Evolutionary conservation across 345 rosid genomes (phyloP).

Genomic region (Garcia nutans): DNA sequence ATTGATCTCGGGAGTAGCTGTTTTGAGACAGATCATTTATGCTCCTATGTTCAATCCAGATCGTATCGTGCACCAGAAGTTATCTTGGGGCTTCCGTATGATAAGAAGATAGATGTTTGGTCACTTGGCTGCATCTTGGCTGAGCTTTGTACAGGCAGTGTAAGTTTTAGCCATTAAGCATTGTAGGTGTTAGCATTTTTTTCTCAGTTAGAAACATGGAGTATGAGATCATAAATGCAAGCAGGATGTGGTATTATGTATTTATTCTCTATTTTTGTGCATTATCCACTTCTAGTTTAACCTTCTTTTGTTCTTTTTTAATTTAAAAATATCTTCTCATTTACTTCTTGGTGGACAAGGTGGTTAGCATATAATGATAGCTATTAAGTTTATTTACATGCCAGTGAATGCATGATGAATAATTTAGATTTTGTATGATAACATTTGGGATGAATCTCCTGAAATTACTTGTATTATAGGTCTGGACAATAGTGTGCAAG

Average conservation of each 20-base stretch:
- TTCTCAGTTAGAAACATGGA: not conserved
- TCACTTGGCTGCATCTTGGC: slow-evolving; percentile 99
- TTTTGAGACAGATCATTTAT: slow-evolving; percentile 95
- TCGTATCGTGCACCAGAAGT: slow-evolving; percentile 99
- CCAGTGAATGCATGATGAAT: not conserved
- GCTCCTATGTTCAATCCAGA: slow-evolving; percentile 98
- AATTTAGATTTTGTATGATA: not conserved
- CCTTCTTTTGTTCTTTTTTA: not conserved
- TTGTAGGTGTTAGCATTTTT: not conserved
- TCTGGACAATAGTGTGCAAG: not conserved
- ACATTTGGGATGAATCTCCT: too few relatives aligned
- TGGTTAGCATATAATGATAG: not conserved
- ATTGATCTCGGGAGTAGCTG: slow-evolving; percentile 99
- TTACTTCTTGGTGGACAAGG: not conserved
- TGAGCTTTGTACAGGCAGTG: slow-evolving; percentile 97
- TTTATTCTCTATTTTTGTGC: not conserved
- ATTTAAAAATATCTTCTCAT: too few relatives aligned
- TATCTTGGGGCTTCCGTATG: slow-evolving; percentile 88
- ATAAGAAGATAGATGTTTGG: slow-evolving; percentile 97
- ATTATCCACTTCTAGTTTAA: not conserved
- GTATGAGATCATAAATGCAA: not conserved
- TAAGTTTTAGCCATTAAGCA: slow-evolving; percentile 44
- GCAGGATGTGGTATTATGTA: not conserved
- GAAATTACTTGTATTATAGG: not conserved
- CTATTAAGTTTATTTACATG: not conserved